A percentile compares a stretch with the other conserved stretches of the same genome.
Evolutionary conservation across 2,329 filamentous ascomycete species (phyloP).

Genomic region (Microcyclosporella mali): DNA sequence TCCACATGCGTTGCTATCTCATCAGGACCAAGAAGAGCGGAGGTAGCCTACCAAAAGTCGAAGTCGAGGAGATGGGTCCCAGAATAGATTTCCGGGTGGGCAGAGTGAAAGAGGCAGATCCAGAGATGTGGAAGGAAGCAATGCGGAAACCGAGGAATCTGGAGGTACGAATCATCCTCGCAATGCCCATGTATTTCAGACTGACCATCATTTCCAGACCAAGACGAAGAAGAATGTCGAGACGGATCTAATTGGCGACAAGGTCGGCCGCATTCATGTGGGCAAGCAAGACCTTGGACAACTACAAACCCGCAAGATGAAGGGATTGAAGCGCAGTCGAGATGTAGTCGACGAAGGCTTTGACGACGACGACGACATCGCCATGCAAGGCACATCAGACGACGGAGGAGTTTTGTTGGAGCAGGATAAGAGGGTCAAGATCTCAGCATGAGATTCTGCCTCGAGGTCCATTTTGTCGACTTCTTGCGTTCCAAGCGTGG

Average conservation of each 20-base stretch:
- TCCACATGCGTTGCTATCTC: constrained; percentile 73
- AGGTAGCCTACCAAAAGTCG: constrained; percentile 73
- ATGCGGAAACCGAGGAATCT: constrained; percentile 73
- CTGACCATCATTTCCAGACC: constrained; percentile 32
- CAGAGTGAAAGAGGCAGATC: constrained; percentile 70
- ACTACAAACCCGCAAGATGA: constrained; percentile 98
- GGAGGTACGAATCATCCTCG: constrained; percentile 50
- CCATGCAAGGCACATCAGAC: constrained; percentile 12
- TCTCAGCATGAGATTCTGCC: constrained; percentile 14
- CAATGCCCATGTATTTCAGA: not conserved
- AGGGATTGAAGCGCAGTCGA: constrained; percentile 83
- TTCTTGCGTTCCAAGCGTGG: constrained; percentile 13
- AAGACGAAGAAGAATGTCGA: constrained; percentile 92
- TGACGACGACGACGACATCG: constrained; percentile 44
- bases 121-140: constrained; percentile 77
- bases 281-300: constrained; percentile 81
- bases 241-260: constrained; percentile 88
- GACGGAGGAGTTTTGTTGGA: constrained; percentile 15
- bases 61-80: constrained; percentile 92
- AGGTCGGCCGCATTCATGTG: constrained; percentile 87
- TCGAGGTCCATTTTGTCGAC: not conserved
- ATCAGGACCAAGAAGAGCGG: constrained; percentile 81
- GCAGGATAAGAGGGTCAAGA: constrained; percentile 22
- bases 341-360: constrained; percentile 55
- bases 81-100: constrained; percentile 87